Percentiles rank a stretch among this genome's conserved stretches.
These are phyloP conservation scores for Eucalyptus guilfoylei DNA, from an alignment of 345 rosid species.

Conservation along the genomic window DNA sequence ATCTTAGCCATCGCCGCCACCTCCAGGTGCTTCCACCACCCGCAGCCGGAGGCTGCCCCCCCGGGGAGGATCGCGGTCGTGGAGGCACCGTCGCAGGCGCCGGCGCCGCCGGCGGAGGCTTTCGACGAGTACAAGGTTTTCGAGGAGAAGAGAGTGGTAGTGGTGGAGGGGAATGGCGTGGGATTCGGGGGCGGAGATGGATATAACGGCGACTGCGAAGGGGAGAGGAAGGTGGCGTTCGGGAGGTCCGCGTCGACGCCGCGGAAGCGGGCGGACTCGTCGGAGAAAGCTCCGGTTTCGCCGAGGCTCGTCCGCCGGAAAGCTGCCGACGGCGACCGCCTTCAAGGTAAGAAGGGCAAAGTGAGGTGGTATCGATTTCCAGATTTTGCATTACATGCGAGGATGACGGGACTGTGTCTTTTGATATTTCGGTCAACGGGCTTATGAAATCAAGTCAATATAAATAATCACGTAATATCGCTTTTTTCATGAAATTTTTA, in stretches of 20 bases:
- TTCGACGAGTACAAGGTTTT: background rate
- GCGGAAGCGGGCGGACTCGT: background rate
- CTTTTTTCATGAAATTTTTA: constrained; percentile 22
- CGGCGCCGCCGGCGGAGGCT: background rate
- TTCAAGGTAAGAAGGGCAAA: background rate
- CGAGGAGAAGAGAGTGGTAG: background rate
- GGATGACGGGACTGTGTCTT: background rate
- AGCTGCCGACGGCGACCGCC: background rate
- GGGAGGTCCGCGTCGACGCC: constrained; percentile 10
- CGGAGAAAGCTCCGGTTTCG: constrained; percentile 36
- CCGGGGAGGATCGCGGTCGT: background rate
- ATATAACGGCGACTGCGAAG: background rate
- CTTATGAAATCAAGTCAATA: background rate
- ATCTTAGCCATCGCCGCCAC: constrained; percentile 44
- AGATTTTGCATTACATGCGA: background rate
- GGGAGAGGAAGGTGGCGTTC: constrained; percentile 2
- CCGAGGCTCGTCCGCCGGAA: constrained; percentile 27
- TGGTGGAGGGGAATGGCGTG: background rate
- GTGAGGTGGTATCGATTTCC: background rate
- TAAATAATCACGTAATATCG: background rate
- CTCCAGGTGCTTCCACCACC: constrained; percentile 5
- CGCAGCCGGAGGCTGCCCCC: background rate
- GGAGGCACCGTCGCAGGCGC: background rate
- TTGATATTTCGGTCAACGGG: background rate
- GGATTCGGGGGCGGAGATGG: background rate